A percentile compares a stretch with the other conserved stretches of the same genome.
phyloP scores from a whole-genome alignment of 495 filamentous ascomycete genomes.

The Neurospora tetraspora region DNA sequence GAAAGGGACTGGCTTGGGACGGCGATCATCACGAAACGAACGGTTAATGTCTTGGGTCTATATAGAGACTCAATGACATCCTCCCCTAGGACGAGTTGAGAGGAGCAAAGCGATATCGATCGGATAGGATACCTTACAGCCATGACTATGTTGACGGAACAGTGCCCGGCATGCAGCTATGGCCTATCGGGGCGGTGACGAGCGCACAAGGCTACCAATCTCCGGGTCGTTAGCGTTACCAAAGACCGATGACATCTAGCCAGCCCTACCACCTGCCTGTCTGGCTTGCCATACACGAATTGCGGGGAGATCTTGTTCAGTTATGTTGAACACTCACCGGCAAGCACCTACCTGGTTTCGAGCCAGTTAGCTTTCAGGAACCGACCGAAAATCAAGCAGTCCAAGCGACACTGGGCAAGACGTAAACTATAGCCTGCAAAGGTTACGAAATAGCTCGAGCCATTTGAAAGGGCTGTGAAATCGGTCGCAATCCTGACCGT shows the following conservation, averaged over 20 bases:
- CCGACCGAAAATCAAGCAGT: not conserved
- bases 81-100: no score
- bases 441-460: no score
- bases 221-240: not conserved
- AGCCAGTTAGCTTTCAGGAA: not conserved
- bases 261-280: not conserved
- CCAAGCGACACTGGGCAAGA: not conserved
- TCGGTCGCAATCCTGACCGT: not conserved
- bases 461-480: not conserved
- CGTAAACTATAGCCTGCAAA: not conserved
- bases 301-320: no score
- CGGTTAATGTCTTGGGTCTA: not conserved
- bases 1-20: not conserved
- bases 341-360: not conserved
- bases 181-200: not conserved
- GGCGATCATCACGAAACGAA: not conserved
- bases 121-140: no score
- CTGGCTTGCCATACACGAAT: not conserved
- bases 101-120: no score
- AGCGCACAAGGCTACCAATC: not conserved
- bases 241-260: not conserved
- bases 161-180: not conserved
- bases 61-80: not conserved
- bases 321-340: no score
- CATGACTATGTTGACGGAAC: not conserved